Evolutionary conservation across 495 filamentous ascomycete species (phyloP), one percentile per base, ranked within the genome.

Genomic region (Umbilicaria muhlenbergii): DNA sequence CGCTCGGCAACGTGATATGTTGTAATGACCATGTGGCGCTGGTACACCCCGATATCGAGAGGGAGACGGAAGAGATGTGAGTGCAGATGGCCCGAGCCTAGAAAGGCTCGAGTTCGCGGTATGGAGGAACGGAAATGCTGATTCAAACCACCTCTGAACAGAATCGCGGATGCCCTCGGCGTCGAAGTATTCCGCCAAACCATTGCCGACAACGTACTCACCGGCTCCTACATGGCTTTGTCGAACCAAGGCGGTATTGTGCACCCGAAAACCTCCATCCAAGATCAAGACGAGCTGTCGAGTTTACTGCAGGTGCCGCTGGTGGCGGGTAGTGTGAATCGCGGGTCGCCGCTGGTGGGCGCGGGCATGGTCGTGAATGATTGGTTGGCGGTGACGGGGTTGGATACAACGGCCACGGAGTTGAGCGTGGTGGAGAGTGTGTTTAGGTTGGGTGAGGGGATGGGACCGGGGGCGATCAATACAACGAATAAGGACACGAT

Each of bases 281-380:
- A 92, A 59, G 91, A 98, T 61, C 91, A 98, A 66, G 91, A 96
- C 60, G 91, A 98, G 68, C 80, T 98, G 48, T 86, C 80, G 49
- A 86, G 80, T 51, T 67, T 98, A 56, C 73, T 98, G 49, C 91
- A 96, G 65, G 88, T 98, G 39, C 91, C 91, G 10, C 75, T 98
- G 2, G 91, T 98, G 2, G 91, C 91, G 0, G 91, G 91, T 28
- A 83, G 75, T 54, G 80, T 98, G 16, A 98, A 98, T 64, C 75
- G 91, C 44, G 92, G 91, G 32, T 83, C 76, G 47, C 75, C 84
- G 35, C 87, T 96, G n/a, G 86, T 98, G 28, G 91, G 91, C 18
- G 91, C 91, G 11, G 91, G 91, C 18, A 94, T 96, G 85, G 91
- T 98, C 10, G 91, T 98, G 44, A 98, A 98, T 58, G 91, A 98